A percentile compares a stretch with the other conserved stretches of the same genome.
phyloP scores from a whole-genome alignment of 2,329 filamentous ascomycete genomes.

The Podosphaera xanthii region DNA sequence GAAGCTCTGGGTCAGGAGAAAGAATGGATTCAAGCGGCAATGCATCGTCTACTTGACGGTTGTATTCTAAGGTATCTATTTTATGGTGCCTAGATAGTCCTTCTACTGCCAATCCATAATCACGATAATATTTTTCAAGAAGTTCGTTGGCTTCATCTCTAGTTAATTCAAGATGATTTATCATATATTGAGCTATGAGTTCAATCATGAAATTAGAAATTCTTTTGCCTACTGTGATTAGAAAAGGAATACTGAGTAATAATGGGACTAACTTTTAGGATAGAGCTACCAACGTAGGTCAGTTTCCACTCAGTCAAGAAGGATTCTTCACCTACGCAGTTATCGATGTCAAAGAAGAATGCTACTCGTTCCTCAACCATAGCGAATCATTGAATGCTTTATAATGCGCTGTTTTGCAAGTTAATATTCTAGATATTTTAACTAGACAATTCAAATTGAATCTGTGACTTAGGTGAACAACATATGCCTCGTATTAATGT shows the following conservation, averaged over 20 bases:
- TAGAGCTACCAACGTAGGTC: slow-evolving; percentile 37
- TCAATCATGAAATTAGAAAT: slow-evolving; percentile 77
- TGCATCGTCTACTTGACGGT: slow-evolving; percentile 82
- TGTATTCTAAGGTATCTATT: slow-evolving; percentile 89
- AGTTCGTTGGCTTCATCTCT: slow-evolving; percentile 62
- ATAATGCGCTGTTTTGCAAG: too few species aligned
- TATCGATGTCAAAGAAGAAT: slow-evolving; percentile 86
- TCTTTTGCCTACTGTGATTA: slow-evolving; percentile 32
- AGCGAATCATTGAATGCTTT: too few species aligned
- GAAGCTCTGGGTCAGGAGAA: slow-evolving; percentile 51
- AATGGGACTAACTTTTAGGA: slow-evolving; percentile 41
- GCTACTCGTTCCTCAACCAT: slow-evolving; percentile 22
- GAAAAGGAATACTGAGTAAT: neutral
- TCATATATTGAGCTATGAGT: slow-evolving; percentile 38
- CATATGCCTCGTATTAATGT: too few species aligned
- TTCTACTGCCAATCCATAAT: slow-evolving; percentile 93
- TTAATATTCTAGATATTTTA: too few species aligned
- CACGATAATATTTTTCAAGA: slow-evolving; percentile 80
- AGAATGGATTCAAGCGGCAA: slow-evolving; percentile 71
- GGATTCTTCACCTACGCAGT: slow-evolving; percentile 40
- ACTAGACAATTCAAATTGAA: too few species aligned
- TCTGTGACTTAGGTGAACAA: too few species aligned
- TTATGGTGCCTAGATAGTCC: slow-evolving; percentile 83
- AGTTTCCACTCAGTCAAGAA: neutral
- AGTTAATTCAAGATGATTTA: slow-evolving; percentile 48